Evolutionary conservation across 805 yeast species (phyloP), one percentile per base, ranked within the genome.

Genomic region (Henningerozyma blattae): DNA sequence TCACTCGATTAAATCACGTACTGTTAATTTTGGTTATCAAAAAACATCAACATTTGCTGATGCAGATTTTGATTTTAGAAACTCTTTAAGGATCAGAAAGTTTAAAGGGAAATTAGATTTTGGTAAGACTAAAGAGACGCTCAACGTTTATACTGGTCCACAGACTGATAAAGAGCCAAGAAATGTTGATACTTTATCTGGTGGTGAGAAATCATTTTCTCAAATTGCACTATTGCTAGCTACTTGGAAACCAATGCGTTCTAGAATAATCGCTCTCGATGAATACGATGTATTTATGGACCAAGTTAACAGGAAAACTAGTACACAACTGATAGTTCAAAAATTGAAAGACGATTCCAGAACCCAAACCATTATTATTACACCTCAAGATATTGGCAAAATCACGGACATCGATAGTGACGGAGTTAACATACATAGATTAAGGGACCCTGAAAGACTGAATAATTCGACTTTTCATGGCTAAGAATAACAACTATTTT

Each of bases 231-330:
- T 91, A 37, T 58, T 91, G 30, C 63, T 89, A 39, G 79, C 96
- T 0, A 80, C 94, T 19, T 91, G 99, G 99, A 75, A 75, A 42
- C 78, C 84, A 18, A 87, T 91, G 95, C 75, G 79, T 40, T 78
- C 94, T 0, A 72, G 82, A 36, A 70, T 91, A 15, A 72, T 93
- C 39, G 96, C 96, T 0, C 61, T 91, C 39, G 99, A 91, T 58
- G 99, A 91, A 56, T 91, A 82, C 54, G 99, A 91, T 59, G 98
- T 91, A 15, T 91, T 77, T 49, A 91, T 91, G 98, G 99, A 91
- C 56, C 84, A 85, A 32, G 83, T 85, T 14, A 86, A 87, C 52
- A 69, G 98, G 43, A 68, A 77, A 30, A 71, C 81, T 34, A 85
- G 94, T 39, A 74, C 91, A 51, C 67, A 72, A 31, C 58, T 87